phyloP scores from a whole-genome alignment of 1,284 basidiomycete genomes.

The Rhodotorula glutinis region DNA sequence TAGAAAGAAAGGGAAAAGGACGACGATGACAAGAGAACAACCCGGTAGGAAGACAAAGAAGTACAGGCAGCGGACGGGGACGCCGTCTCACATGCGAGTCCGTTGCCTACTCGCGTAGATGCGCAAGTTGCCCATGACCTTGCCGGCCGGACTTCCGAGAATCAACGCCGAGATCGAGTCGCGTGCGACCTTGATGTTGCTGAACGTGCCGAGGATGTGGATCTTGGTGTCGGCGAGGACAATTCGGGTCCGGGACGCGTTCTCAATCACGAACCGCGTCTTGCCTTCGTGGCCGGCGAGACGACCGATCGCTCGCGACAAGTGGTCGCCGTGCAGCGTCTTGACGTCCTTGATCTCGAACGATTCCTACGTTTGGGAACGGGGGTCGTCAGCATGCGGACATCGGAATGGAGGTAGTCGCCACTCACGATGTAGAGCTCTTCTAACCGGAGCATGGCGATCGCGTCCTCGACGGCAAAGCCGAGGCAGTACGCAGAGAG shows the following conservation, averaged over 20 bases:
- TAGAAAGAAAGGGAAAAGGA: too few species aligned
- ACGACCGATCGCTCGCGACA: conserved; percentile 92
- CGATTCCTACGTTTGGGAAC: conserved; percentile 13
- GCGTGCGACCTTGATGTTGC: conserved; percentile 94
- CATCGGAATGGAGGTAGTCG: background rate
- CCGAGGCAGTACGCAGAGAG: conserved; percentile 92
- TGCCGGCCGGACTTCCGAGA: conserved; percentile 37
- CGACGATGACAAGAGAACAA: too few species aligned
- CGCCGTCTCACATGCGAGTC: conserved; percentile 7
- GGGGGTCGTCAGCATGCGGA: too few species aligned
- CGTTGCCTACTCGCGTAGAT: background rate
- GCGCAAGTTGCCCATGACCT: conserved; percentile 19
- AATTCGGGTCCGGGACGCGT: conserved; percentile 89
- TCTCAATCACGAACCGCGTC: conserved; percentile 98
- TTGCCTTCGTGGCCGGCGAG: conserved; percentile 98
- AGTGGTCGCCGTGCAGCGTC: conserved; percentile 92
- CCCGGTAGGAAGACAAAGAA: too few species aligned
- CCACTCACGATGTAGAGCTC: conserved; percentile 78
- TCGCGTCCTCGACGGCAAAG: conserved; percentile 81
- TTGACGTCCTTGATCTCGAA: conserved; percentile 94
- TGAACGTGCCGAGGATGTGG: conserved; percentile 88
- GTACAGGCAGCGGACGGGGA: too few species aligned
- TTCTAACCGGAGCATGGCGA: conserved; percentile 89
- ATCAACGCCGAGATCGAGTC: conserved; percentile 82
- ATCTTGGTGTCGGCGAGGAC: conserved; percentile 97